phyloP scores from a whole-genome alignment of 179 eudicot genomes.

The Beta lomatogona region DNA sequence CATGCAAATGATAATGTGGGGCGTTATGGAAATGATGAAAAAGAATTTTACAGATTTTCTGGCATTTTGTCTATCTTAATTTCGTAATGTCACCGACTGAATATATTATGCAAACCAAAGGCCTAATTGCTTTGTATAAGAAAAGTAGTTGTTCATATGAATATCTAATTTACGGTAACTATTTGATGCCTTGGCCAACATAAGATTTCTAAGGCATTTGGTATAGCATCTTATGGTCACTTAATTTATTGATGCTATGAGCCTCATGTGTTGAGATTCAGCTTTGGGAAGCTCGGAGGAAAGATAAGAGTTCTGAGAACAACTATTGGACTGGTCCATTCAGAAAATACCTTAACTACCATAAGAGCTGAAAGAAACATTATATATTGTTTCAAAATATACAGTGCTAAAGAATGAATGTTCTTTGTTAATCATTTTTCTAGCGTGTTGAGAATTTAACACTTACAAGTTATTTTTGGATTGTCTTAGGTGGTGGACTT shows the following conservation, averaged over 20 bases:
- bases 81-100: too few relatives aligned
- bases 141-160: neutral
- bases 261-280: neutral
- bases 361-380: neutral
- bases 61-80: neutral
- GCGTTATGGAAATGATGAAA: neutral
- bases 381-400: neutral
- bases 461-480: neutral
- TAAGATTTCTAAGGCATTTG: neutral
- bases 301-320: neutral
- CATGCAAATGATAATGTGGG: neutral
- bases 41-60: neutral
- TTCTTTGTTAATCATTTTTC: neutral
- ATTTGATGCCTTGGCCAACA: neutral
- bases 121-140: neutral
- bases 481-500: constrained; percentile 81
- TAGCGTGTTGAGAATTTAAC: constrained; percentile 5
- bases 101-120: too few relatives aligned
- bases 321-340: neutral
- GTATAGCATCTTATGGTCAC: neutral
- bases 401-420: neutral
- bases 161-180: neutral
- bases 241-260: neutral
- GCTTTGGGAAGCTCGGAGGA: neutral
- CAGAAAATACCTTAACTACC: neutral